A percentile compares a stretch with the other conserved stretches of the same genome.
Conservation (phyloP, 208 protist genomes). For the Sergeia podlipaevii region DNA sequence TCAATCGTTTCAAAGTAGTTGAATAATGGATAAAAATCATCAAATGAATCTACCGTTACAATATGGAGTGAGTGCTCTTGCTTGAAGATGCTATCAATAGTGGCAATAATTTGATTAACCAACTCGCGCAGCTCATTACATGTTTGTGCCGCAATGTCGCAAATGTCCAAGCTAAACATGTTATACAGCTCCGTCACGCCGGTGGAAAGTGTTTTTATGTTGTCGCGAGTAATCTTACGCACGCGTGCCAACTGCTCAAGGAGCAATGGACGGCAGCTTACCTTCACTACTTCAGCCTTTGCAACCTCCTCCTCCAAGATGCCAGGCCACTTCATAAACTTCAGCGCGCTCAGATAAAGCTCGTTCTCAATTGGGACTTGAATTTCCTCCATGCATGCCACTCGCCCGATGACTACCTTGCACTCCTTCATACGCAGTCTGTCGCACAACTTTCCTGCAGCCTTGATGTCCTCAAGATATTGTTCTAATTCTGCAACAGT, state of each 20-base stretch:
- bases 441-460: slow-evolving; percentile 32
- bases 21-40: slow-evolving; percentile 49
- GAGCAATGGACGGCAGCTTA: slow-evolving; percentile 46
- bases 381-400: slow-evolving; percentile 65
- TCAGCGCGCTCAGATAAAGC: slow-evolving; percentile 46
- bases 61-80: slow-evolving; percentile 51
- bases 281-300: slow-evolving; percentile 26
- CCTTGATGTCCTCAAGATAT: slow-evolving; percentile 28
- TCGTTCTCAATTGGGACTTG: slow-evolving; percentile 51
- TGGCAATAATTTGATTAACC: slow-evolving; percentile 39
- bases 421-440: slow-evolving; percentile 40
- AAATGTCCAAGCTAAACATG: slow-evolving; percentile 82
- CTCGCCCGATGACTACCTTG: slow-evolving; percentile 33
- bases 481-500: slow-evolving; percentile 76
- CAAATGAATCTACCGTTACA: slow-evolving; percentile 43
- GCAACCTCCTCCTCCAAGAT: slow-evolving; percentile 21
- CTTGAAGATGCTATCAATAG: slow-evolving; percentile 50
- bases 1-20: slow-evolving; percentile 78
- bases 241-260: slow-evolving; percentile 43
- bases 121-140: slow-evolving; percentile 73
- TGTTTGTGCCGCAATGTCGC: slow-evolving; percentile 84
- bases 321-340: slow-evolving; percentile 64
- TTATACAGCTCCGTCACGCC: slow-evolving; percentile 79
- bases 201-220: slow-evolving; percentile 61
- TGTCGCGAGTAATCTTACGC: slow-evolving; percentile 30